A percentile compares a stretch with the other conserved stretches of the same genome.
phyloP scores from a whole-genome alignment of 2,329 filamentous ascomycete genomes.

The Aspergillus vadensis region DNA sequence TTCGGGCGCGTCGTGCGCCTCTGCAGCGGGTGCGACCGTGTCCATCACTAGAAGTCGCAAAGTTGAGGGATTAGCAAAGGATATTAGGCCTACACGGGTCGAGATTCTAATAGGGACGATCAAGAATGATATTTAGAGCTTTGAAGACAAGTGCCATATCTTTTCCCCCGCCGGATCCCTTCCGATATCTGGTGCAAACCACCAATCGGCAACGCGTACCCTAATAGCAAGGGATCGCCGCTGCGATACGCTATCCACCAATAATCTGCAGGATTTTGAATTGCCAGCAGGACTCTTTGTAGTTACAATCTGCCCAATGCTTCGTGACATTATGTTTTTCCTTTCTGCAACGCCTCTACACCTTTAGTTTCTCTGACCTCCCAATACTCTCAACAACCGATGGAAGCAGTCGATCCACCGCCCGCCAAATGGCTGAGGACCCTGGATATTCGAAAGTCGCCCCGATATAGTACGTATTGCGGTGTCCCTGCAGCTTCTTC shows the following conservation, averaged over 20 bases:
- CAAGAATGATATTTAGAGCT: not conserved
- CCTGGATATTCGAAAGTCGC: constrained; percentile 21
- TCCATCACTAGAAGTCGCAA: not conserved
- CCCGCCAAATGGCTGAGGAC: constrained; percentile 8
- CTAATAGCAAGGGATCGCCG: not conserved
- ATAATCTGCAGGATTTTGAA: not conserved
- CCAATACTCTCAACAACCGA: not conserved
- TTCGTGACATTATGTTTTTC: not conserved
- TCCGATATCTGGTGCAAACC: not conserved
- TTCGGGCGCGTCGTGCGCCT: not conserved
- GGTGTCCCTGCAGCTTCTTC: constrained; percentile 42
- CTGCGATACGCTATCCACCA: not conserved
- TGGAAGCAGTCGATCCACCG: constrained; percentile 1
- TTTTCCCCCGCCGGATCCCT: not conserved
- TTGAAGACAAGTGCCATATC: not conserved
- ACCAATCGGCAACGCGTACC: not conserved
- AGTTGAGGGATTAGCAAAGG: too few species aligned
- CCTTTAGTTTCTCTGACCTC: not conserved
- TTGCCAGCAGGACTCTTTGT: not conserved
- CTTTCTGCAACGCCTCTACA: too few species aligned
- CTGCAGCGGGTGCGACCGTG: not conserved
- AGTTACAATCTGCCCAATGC: not conserved
- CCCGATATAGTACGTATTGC: constrained; percentile 44
- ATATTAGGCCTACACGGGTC: not conserved
- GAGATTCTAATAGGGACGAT: too few species aligned